phyloP scores from a whole-genome alignment of 208 protist species.

The Strigomonas galati region DNA sequence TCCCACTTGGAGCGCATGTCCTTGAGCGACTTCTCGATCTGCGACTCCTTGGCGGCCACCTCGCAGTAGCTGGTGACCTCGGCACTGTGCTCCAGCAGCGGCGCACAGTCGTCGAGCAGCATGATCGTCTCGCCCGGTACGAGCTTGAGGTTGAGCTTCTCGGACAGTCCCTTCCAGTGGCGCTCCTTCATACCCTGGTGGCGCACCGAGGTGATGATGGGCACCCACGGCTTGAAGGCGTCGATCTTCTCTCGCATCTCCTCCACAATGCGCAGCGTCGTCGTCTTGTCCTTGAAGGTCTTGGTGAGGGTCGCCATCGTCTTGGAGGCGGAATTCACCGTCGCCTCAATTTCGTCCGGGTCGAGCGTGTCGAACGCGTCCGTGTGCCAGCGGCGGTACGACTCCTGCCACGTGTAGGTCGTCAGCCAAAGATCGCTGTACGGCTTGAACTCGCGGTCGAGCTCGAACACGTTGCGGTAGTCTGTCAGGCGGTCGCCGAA shows the following conservation, averaged over 20 bases:
- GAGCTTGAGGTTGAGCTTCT: constrained; percentile 86
- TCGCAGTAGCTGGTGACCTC: constrained; percentile 93
- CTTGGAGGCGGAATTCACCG: constrained; percentile 75
- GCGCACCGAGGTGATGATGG: constrained; percentile 92
- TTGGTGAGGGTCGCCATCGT: constrained; percentile 89
- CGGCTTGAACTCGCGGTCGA: constrained; percentile 96
- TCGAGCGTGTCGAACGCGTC: constrained; percentile 93
- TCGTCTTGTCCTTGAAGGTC: constrained; percentile 92
- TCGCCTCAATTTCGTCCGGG: constrained; percentile 91
- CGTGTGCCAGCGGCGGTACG: constrained; percentile 91
- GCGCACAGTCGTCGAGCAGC: constrained; percentile 81
- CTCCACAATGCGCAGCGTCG: constrained; percentile 88
- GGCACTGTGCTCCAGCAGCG: constrained; percentile 79
- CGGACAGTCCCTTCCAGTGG: constrained; percentile 92
- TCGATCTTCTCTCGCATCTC: constrained; percentile 87
- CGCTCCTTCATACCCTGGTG: constrained; percentile 96
- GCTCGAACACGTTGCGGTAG: constrained; percentile 93
- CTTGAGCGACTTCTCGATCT: constrained; percentile 94
- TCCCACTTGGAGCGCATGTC: constrained; percentile 97
- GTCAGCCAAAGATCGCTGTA: constrained; percentile 96
- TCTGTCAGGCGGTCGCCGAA: constrained; percentile 94
- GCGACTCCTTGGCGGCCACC: constrained; percentile 96
- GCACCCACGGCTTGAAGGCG: constrained; percentile 94
- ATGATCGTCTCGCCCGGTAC: constrained; percentile 86
- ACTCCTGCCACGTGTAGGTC: constrained; percentile 93